Evolutionary conservation across 208 protist genomes (phyloP).

Genomic region (Angomonas ambiguus): DNA sequence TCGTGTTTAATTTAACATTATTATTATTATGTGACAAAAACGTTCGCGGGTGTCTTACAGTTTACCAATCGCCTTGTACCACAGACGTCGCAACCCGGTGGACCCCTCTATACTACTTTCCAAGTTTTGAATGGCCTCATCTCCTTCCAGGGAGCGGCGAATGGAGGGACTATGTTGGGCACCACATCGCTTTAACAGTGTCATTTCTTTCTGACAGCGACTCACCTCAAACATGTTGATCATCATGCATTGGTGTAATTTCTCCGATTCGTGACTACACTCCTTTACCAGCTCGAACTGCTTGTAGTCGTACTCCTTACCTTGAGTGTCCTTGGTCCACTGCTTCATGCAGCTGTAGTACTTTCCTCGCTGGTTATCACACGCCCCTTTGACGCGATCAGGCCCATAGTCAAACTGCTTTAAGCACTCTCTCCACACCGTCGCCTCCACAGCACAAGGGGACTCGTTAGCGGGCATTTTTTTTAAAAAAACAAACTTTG

Average conservation of each 20-base stretch:
- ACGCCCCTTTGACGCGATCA: slow-evolving; percentile 61
- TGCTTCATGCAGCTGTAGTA: slow-evolving; percentile 83
- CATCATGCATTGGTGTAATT: slow-evolving; percentile 89
- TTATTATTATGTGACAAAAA: slow-evolving; percentile 6
- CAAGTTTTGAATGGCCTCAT: slow-evolving; percentile 37
- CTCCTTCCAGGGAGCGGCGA: slow-evolving; percentile 41
- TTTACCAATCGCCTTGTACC: slow-evolving; percentile 83
- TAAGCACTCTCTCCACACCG: slow-evolving; percentile 77
- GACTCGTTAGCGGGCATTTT: neutral
- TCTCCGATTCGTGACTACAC: slow-evolving; percentile 69
- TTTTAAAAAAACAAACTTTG: too few relatives aligned
- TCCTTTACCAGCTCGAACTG: slow-evolving; percentile 48
- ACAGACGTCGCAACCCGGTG: slow-evolving; percentile 50
- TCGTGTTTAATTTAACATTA: neutral
- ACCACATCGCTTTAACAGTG: slow-evolving; percentile 69
- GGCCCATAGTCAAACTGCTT: slow-evolving; percentile 86
- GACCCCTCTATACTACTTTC: slow-evolving; percentile 47
- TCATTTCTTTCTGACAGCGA: slow-evolving; percentile 66
- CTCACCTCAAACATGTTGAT: slow-evolving; percentile 84
- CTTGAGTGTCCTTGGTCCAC: slow-evolving; percentile 48
- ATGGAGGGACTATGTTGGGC: slow-evolving; percentile 49
- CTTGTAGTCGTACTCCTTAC: slow-evolving; percentile 43
- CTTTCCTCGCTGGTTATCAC: slow-evolving; percentile 49
- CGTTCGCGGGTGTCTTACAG: too few relatives aligned
- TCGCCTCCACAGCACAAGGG: slow-evolving; percentile 66